phyloP scores from a whole-genome alignment of 805 yeast species.

The Candida suzukii region DNA sequence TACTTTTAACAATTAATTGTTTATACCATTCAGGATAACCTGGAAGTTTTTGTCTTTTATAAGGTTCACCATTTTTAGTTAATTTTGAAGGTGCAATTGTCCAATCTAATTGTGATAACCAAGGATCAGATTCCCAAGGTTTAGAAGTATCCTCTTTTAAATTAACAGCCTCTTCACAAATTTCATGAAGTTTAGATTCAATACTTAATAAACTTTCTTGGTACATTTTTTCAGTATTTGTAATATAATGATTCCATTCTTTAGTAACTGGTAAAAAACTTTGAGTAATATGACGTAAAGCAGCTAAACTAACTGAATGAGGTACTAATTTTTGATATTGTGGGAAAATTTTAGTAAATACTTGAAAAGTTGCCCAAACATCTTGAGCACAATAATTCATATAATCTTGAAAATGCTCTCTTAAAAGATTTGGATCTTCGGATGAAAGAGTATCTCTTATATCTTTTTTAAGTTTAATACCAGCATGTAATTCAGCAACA shows the following conservation, averaged over 20 bases:
- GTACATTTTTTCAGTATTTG: slow-evolving; percentile 59
- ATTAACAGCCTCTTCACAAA: slow-evolving; percentile 54
- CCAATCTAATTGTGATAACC: slow-evolving; percentile 93
- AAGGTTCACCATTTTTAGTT: slow-evolving; percentile 64
- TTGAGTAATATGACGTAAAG: slow-evolving; percentile 65
- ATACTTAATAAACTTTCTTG: slow-evolving; percentile 51
- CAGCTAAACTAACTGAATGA: slow-evolving; percentile 92
- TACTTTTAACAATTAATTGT: slow-evolving; percentile 34
- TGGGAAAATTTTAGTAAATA: slow-evolving; percentile 65
- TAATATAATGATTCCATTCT: slow-evolving; percentile 69
- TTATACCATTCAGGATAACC: slow-evolving; percentile 95
- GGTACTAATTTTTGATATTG: slow-evolving; percentile 63
- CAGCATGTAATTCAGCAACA: slow-evolving; percentile 76
- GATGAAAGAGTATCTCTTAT: slow-evolving; percentile 59
- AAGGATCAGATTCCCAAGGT: slow-evolving; percentile 60
- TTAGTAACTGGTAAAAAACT: slow-evolving; percentile 72
- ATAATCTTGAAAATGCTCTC: slow-evolving; percentile 49
- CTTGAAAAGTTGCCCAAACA: slow-evolving; percentile 66
- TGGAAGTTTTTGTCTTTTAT: slow-evolving; percentile 70
- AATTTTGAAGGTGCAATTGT: slow-evolving; percentile 48
- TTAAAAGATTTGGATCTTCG: slow-evolving; percentile 44
- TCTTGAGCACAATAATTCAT: slow-evolving; percentile 83
- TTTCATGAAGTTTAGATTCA: slow-evolving; percentile 44
- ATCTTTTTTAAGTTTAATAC: slow-evolving; percentile 56
- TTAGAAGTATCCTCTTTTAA: slow-evolving; percentile 34